phyloP scores from a whole-genome alignment of 179 eudicot species.

The Heliamphora pulchella region DNA sequence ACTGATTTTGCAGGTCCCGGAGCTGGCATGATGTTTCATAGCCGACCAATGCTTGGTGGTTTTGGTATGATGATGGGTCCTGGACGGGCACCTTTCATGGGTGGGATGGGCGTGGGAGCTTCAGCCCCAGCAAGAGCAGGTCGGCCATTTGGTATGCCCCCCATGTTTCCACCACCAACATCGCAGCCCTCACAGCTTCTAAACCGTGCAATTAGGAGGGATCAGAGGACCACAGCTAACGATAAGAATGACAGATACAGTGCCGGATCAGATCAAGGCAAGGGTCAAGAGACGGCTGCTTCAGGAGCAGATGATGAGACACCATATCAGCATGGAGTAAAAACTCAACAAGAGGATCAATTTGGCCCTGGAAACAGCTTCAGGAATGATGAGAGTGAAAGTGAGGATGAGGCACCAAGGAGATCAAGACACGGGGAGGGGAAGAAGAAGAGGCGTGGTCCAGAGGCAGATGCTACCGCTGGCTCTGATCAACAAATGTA shows the following conservation, averaged over 20 bases:
- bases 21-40: conserved; percentile 78
- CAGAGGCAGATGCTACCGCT: conserved; percentile 37
- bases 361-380: conserved; percentile 43
- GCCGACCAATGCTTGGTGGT: conserved; percentile 66
- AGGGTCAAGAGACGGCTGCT: conserved; percentile 32
- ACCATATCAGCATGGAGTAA: conserved; percentile 34
- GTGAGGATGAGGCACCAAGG: conserved; percentile 98
- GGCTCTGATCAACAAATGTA: conserved; percentile 20
- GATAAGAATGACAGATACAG: conserved; percentile 51
- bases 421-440: conserved; percentile 91
- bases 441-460: conserved; percentile 65
- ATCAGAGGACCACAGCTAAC: conserved; percentile 37
- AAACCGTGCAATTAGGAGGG: conserved; percentile 51
- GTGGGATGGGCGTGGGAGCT: conserved; percentile 53
- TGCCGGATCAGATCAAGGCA: conserved; percentile 53
- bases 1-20: conserved; percentile 54
- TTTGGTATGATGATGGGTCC: conserved; percentile 89
- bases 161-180: conserved; percentile 42
- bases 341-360: conserved; percentile 39
- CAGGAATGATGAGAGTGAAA: conserved; percentile 76
- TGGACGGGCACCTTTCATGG: conserved; percentile 76
- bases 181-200: conserved; percentile 39
- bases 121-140: conserved; percentile 36
- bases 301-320: conserved; percentile 38
- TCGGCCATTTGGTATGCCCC: conserved; percentile 55